A percentile compares a stretch with the other conserved stretches of the same genome.
Evolutionary conservation across 2,329 filamentous ascomycete species (phyloP).

Genomic region (Exophiala alcalophila): DNA sequence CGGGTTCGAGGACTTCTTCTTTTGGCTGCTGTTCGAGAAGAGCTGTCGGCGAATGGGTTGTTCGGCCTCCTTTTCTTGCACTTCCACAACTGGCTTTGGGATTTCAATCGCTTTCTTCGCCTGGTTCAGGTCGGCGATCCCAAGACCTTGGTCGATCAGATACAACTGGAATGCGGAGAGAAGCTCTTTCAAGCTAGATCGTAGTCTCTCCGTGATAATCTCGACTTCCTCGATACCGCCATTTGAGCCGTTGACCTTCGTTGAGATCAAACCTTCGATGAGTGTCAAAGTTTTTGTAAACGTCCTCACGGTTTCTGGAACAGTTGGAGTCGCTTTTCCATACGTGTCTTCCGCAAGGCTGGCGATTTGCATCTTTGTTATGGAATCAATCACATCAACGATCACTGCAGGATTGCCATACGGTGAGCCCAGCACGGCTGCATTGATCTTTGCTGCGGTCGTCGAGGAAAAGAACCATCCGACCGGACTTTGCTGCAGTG

Average conservation of each 20-base stretch:
- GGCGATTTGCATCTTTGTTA: constrained; percentile 66
- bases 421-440: constrained; percentile 70
- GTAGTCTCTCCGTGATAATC: constrained; percentile 63
- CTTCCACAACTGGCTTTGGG: constrained; percentile 7
- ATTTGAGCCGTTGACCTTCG: constrained; percentile 50
- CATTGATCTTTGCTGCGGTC: constrained; percentile 62
- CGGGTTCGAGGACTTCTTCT: constrained; percentile 1
- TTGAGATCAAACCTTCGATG: constrained; percentile 66
- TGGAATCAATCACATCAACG: constrained; percentile 66
- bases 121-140: constrained; percentile 65
- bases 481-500: constrained; percentile 37
- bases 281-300: constrained; percentile 67
- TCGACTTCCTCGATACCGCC: constrained; percentile 60
- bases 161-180: constrained; percentile 72
- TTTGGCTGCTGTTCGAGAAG: constrained; percentile 12
- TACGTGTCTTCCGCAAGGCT: constrained; percentile 78
- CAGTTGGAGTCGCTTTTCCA: constrained; percentile 80
- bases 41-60: constrained; percentile 9
- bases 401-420: constrained; percentile 67
- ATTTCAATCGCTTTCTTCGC: constrained; percentile 62
- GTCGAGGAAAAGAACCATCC: constrained; percentile 69
- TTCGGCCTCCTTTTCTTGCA: constrained; percentile 5
- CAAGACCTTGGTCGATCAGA: constrained; percentile 66
- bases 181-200: constrained; percentile 62
- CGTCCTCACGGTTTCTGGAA: constrained; percentile 69